Evolutionary conservation across 208 protist genomes (phyloP).

Genomic region (Vickermania ingenoplastis): DNA sequence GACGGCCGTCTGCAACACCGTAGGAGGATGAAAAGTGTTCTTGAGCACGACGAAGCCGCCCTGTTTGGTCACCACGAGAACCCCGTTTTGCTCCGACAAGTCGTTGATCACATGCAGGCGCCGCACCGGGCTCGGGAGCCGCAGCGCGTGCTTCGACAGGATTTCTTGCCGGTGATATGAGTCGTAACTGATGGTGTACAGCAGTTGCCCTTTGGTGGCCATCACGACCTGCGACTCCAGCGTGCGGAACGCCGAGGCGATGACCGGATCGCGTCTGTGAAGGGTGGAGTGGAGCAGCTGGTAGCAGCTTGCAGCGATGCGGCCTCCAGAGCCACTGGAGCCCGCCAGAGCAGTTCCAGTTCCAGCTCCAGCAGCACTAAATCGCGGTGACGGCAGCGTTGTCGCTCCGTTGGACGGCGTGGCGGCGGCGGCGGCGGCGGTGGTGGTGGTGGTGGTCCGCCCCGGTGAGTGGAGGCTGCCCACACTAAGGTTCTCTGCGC

Average conservation of each 20-base stretch:
- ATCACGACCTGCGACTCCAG: conserved; percentile 72
- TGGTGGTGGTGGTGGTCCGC: background rate
- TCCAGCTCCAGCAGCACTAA: too few species aligned
- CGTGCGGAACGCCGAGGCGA: conserved; percentile 50
- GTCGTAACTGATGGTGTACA: conserved; percentile 72
- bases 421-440: background rate
- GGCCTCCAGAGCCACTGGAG: too few species aligned
- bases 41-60: conserved; percentile 72
- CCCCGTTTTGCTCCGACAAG: conserved; percentile 68
- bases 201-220: conserved; percentile 50
- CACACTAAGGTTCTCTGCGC: too few species aligned
- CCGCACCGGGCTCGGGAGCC: conserved; percentile 47
- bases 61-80: conserved; percentile 66
- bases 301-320: background rate
- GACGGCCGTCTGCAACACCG: too few species aligned
- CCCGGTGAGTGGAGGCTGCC: too few species aligned
- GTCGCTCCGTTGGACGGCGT: background rate
- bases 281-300: conserved; percentile 37
- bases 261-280: conserved; percentile 46
- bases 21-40: too few species aligned
- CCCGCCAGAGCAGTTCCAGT: too few species aligned
- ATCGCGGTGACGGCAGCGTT: background rate
- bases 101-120: conserved; percentile 78
- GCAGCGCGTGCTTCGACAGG: conserved; percentile 54
- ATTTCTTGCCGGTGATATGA: conserved; percentile 49